Conservation (phyloP, 805 yeast genomes). For the Candida krabiensis region DNA sequence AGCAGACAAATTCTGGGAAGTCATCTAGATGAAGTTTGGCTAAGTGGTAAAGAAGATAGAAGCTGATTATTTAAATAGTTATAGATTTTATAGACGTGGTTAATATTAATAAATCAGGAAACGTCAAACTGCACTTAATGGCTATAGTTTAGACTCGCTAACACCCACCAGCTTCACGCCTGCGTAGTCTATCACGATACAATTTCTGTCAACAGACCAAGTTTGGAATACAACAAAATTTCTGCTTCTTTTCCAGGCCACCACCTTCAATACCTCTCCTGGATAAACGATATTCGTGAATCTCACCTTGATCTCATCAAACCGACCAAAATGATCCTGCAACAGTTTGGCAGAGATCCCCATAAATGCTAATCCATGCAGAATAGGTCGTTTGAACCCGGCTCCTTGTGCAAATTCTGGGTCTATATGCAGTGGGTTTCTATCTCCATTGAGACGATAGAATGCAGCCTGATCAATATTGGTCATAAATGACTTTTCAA, state of each 20-base stretch:
- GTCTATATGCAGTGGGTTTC: constrained; percentile 93
- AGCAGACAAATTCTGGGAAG: constrained; percentile 48
- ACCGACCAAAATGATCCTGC: constrained; percentile 76
- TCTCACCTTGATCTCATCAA: constrained; percentile 83
- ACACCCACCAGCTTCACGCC: constrained; percentile 60
- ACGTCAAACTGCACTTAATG: no score
- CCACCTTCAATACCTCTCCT: constrained; percentile 80
- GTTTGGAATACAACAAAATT: constrained; percentile 76
- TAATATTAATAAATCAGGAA: no score
- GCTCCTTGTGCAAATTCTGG: constrained; percentile 88
- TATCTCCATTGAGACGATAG: constrained; percentile 90
- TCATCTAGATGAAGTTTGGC: constrained; percentile 69
- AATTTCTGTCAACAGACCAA: constrained; percentile 72
- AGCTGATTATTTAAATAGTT: no score
- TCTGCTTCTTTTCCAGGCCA: constrained; percentile 79
- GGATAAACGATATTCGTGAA: constrained; percentile 92
- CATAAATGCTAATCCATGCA: constrained; percentile 88
- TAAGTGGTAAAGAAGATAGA: no score
- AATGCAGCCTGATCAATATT: constrained; percentile 78
- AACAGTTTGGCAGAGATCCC: constrained; percentile 80
- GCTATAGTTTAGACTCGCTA: constrained; percentile 24
- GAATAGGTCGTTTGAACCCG: constrained; percentile 79
- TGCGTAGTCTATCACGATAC: constrained; percentile 81
- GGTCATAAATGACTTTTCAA: constrained; percentile 56
- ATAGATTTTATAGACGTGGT: no score